Conservation (phyloP, 345 rosid species). For the Syzygium jambos region DNA sequence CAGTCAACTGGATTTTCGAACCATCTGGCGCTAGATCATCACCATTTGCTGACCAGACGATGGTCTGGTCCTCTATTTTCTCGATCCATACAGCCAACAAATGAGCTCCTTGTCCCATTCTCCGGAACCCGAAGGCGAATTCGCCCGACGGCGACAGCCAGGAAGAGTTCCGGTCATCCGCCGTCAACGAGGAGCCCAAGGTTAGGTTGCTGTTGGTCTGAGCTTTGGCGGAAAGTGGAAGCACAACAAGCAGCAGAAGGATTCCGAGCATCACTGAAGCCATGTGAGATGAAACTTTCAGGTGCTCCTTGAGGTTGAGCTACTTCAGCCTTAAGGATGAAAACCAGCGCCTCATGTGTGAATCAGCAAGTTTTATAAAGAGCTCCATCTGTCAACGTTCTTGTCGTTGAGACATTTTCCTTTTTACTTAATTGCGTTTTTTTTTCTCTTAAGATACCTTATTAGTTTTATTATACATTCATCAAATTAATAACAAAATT, state of each 20-base stretch:
- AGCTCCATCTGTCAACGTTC: background rate
- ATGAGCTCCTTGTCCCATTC: constrained; percentile 2
- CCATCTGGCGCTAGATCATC: constrained; percentile 15
- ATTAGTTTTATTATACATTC: background rate
- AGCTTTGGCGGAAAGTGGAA: constrained; percentile 6
- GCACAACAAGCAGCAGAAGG: background rate
- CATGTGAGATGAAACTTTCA: background rate
- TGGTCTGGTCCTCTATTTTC: constrained; percentile 27
- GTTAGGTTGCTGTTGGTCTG: constrained; percentile 11
- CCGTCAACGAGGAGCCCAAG: constrained; percentile 15
- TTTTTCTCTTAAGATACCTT: background rate
- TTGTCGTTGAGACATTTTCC: background rate
- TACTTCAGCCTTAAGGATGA: background rate
- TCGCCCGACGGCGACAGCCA: constrained; percentile 38
- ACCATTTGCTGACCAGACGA: constrained; percentile 37
- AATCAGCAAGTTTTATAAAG: background rate
- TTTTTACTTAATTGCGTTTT: no score
- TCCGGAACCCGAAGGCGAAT: constrained; percentile 39
- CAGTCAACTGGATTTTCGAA: constrained; percentile 25
- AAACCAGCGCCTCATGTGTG: background rate
- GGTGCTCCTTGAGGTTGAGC: background rate
- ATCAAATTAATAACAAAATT: no score
- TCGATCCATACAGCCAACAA: constrained; percentile 29
- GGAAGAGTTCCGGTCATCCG: background rate
- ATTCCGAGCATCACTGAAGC: background rate